phyloP scores from a whole-genome alignment of 768 basidiomycete genomes.

The Glaciozyma antarctica region DNA sequence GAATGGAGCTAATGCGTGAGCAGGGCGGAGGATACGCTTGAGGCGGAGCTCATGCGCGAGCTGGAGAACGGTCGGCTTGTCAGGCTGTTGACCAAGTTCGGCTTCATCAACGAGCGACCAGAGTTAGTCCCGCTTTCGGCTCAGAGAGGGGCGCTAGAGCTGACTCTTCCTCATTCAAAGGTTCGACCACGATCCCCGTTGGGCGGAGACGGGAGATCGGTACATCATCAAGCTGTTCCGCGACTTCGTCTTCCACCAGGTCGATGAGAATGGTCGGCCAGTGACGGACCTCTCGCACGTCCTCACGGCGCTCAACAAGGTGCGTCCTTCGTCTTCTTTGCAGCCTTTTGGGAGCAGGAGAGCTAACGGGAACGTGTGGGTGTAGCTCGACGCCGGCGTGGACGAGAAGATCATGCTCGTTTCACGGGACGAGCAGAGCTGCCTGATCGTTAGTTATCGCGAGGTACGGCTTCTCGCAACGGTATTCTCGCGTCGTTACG shows the following conservation, averaged over 20 bases:
- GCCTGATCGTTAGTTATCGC: slow-evolving; percentile 35
- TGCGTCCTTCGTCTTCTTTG: slow-evolving; percentile 32
- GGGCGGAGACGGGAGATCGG: slow-evolving; percentile 97
- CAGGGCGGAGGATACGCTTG: slow-evolving; percentile 71
- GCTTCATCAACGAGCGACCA: slow-evolving; percentile 98
- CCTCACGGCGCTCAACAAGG: slow-evolving; percentile 86
- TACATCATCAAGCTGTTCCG: slow-evolving; percentile 98
- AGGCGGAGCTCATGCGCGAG: slow-evolving; percentile 73
- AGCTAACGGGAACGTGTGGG: background rate
- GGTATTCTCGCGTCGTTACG: background rate
- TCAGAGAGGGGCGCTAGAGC: background rate
- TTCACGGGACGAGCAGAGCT: slow-evolving; percentile 75
- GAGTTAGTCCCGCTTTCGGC: slow-evolving; percentile 55
- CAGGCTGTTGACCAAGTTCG: slow-evolving; percentile 80
- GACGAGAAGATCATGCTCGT: slow-evolving; percentile 94
- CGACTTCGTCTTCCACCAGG: slow-evolving; percentile 96
- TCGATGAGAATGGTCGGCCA: slow-evolving; percentile 80
- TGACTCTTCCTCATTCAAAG: slow-evolving; percentile 42
- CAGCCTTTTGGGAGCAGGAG: background rate
- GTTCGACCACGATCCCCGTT: slow-evolving; percentile 87
- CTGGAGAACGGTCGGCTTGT: slow-evolving; percentile 90
- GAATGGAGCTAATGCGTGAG: background rate
- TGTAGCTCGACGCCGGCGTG: slow-evolving; percentile 77
- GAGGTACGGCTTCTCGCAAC: slow-evolving; percentile 8
- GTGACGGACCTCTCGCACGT: slow-evolving; percentile 86